Evolutionary conservation across 202 grass and related monocot genomes (phyloP), one percentile per base, ranked within the genome.

Genomic region (Digitaria exilis): DNA sequence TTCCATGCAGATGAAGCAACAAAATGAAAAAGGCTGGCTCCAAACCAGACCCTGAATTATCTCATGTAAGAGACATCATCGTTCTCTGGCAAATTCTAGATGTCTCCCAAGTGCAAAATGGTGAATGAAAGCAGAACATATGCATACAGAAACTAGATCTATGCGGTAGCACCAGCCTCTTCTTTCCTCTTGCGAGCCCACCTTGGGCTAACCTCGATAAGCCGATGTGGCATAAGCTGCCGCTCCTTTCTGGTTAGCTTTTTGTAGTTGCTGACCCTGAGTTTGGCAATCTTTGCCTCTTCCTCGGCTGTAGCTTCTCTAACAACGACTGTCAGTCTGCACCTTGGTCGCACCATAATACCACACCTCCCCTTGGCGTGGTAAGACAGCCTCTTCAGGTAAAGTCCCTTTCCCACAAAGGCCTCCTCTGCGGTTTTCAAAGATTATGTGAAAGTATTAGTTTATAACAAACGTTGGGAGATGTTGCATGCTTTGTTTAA

Each of bases 371-470:
- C 91, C 80, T 91, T 97, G 24, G 89, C 84, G 32, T 97, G 94
- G 84, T 90, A 91, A 1, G 94, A 94, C 29, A 97, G 0, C 65
- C 89, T 81, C 89, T 97, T 94, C 55, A 90, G 81, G 69, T 80
- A 92, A 75, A 91, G 26, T 48, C 94, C 91, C 82, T 97, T 97
- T 17, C 91, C 94, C 16, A 97, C 94, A 88, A 97, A 97, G 65
- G 89, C 87, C 83, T 90, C 87, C 37, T 85, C 94, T 97, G 69
- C 5, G 11, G 10, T 71, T 24, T 37, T 37, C 39, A 69, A 65
- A 79, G 19, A 56, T 67, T 29, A 75, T 7, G 49, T n/a, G n/a
- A n/a, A 61, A 50, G 42, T 50, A 58, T 32, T 13, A 60, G 18
- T n/a, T 9, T 31, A 61, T 55, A 61, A 66, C 7, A 32, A 26